Conservation (phyloP, 805 yeast genomes). For the Ogataea paradorogensis region DNA sequence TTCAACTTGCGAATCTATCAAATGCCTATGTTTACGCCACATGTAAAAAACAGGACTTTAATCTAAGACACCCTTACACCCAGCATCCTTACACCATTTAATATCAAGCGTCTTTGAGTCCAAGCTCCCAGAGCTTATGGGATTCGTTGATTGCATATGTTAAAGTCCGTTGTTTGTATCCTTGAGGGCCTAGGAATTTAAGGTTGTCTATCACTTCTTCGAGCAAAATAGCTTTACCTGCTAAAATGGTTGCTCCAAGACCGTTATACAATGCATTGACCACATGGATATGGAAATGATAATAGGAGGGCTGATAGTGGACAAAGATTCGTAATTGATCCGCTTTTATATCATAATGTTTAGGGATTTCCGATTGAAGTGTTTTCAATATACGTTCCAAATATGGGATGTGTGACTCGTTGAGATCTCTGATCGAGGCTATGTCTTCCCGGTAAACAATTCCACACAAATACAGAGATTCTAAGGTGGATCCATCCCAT, state of each 20-base stretch:
- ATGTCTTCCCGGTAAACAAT: conserved; percentile 70
- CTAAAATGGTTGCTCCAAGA: conserved; percentile 60
- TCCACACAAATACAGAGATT: conserved; percentile 71
- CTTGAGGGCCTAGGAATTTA: conserved; percentile 48
- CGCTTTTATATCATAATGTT: conserved; percentile 43
- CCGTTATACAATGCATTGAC: conserved; percentile 73
- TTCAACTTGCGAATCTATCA: conserved; percentile 3
- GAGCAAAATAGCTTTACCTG: conserved; percentile 78
- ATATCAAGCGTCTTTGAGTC: conserved; percentile 21
- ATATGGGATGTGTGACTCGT: conserved; percentile 53
- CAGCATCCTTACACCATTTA: not conserved
- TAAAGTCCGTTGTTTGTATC: conserved; percentile 56
- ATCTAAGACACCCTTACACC: conserved; percentile 6
- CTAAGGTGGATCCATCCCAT: conserved; percentile 80
- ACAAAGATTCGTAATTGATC: conserved; percentile 73
- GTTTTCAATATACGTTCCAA: conserved; percentile 45
- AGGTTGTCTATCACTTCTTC: conserved; percentile 81
- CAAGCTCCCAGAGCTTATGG: conserved; percentile 65
- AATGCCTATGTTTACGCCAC: conserved; percentile 11
- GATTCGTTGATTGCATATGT: conserved; percentile 71
- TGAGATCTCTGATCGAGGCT: conserved; percentile 73
- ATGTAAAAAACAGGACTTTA: conserved; percentile 3
- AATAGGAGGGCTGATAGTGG: conserved; percentile 95
- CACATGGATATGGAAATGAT: conserved; percentile 91
- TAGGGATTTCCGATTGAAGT: conserved; percentile 47